These are phyloP conservation scores for Cerrena zonata DNA, from an alignment of 1,284 basidiomycete genomes.

Conservation along the genomic window DNA sequence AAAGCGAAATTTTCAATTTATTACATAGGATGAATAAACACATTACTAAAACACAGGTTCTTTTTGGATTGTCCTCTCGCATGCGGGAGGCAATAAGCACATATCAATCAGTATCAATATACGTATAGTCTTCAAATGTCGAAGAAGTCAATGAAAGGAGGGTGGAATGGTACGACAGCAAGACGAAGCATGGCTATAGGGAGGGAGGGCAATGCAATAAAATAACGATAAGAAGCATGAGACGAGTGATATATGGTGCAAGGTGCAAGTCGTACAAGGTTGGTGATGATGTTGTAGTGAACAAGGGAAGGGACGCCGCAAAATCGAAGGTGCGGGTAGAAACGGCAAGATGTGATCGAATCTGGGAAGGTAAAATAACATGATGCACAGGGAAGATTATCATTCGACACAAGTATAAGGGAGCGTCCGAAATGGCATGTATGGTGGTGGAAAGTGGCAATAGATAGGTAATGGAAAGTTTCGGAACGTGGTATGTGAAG, in stretches of 20 bases:
- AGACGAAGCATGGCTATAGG: neutral
- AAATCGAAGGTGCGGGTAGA: neutral
- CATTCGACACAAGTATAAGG: neutral
- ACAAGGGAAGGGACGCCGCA: too few relatives aligned
- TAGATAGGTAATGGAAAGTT: neutral
- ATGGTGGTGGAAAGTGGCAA: neutral
- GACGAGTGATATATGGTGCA: neutral
- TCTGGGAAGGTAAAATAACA: neutral
- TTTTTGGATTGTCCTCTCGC: too few relatives aligned
- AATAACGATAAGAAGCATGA: constrained; percentile 2
- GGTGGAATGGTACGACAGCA: neutral
- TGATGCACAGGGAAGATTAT: neutral
- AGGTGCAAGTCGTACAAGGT: neutral
- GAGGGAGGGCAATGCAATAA: neutral
- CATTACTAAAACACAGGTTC: too few relatives aligned
- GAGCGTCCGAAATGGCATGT: neutral
- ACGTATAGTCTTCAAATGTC: too few relatives aligned
- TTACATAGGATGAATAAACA: too few relatives aligned
- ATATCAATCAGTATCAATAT: too few relatives aligned
- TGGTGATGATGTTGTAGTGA: too few relatives aligned
- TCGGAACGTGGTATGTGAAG: neutral
- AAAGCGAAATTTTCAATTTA: too few relatives aligned
- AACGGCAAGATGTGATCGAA: neutral
- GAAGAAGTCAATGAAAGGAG: neutral
- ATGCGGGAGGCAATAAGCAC: too few relatives aligned